phyloP scores from a whole-genome alignment of 345 rosid genomes.

The Toxicodendron radicans region DNA sequence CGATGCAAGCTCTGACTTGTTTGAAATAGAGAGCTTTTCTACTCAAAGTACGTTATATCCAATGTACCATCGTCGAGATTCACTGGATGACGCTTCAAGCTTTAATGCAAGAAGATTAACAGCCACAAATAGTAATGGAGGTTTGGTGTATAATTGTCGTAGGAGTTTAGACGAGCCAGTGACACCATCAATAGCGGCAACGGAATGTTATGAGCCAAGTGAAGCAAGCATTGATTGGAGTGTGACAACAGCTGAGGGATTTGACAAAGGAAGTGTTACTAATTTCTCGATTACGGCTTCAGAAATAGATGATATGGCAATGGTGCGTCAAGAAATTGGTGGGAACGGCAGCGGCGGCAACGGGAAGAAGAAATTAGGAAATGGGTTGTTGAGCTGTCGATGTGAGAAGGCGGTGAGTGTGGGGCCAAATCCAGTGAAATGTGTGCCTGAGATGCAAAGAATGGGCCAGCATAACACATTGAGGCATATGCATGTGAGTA shows the following conservation, averaged over 20 bases:
- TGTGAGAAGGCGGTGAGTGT: slow-evolving; percentile 80
- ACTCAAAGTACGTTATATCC: slow-evolving; percentile 48
- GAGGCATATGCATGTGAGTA: slow-evolving; percentile 44
- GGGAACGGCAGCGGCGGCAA: slow-evolving; percentile 23
- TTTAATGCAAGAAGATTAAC: slow-evolving; percentile 24
- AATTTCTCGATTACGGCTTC: slow-evolving; percentile 54
- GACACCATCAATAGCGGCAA: slow-evolving; percentile 22
- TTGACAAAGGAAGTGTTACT: slow-evolving; percentile 38
- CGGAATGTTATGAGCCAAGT: slow-evolving; percentile 80
- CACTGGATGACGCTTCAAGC: slow-evolving; percentile 60
- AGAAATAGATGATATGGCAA: slow-evolving; percentile 36
- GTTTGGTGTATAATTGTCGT: slow-evolving; percentile 13
- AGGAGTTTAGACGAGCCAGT: slow-evolving; percentile 31
- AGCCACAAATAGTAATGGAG: background rate
- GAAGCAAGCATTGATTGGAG: slow-evolving; percentile 95
- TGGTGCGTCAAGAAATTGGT: slow-evolving; percentile 12
- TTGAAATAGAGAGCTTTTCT: slow-evolving; percentile 96
- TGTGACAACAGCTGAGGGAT: slow-evolving; percentile 77
- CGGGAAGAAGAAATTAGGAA: slow-evolving; percentile 22
- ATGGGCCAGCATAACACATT: slow-evolving; percentile 12
- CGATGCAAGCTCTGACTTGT: slow-evolving; percentile 91
- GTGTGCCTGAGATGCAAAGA: slow-evolving; percentile 18
- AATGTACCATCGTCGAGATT: slow-evolving; percentile 41
- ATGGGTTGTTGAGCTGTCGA: slow-evolving; percentile 58
- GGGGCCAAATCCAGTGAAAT: slow-evolving; percentile 56